These are phyloP conservation scores for Tetracladium maxilliforme DNA, from an alignment of 2,329 filamentous ascomycete species.

Conservation along the genomic window DNA sequence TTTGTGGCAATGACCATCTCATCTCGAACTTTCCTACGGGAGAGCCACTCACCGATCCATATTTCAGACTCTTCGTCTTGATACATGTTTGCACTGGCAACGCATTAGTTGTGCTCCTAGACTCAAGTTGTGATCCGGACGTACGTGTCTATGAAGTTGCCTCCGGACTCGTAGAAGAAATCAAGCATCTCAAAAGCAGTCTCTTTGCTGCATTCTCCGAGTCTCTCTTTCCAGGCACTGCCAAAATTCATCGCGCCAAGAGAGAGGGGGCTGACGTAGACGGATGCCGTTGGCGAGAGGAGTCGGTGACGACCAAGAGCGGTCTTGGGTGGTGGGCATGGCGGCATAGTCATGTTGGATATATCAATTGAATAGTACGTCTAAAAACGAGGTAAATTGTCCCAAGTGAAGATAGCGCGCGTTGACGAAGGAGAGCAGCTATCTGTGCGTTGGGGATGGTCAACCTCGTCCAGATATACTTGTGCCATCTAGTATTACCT, in stretches of 20 bases:
- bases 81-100: conserved; percentile 38
- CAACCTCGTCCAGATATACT: no score
- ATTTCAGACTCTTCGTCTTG: conserved; percentile 39
- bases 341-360: no score
- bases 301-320: conserved; percentile 9
- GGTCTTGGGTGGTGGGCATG: conserved; percentile 5
- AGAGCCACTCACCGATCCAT: conserved; percentile 44
- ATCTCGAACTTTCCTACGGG: conserved; percentile 29
- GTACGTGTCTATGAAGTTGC: conserved; percentile 53
- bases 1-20: conserved; percentile 40
- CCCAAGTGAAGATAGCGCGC: no score
- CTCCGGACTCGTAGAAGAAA: conserved; percentile 34
- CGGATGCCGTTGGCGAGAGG: conserved; percentile 12
- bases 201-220: conserved; percentile 40
- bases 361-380: no score
- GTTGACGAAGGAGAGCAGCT: no score
- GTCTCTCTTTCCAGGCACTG: conserved; percentile 24
- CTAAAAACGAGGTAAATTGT: no score
- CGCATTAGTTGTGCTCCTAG: no score
- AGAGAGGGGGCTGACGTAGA: conserved; percentile 15
- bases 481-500: no score
- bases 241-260: conserved; percentile 26
- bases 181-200: conserved; percentile 40
- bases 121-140: conserved; percentile 22
- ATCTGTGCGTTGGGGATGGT: no score